A percentile compares a stretch with the other conserved stretches of the same genome.
Evolutionary conservation across 2,329 filamentous ascomycete genomes (phyloP).

Genomic region (Penicillium sp.): DNA sequence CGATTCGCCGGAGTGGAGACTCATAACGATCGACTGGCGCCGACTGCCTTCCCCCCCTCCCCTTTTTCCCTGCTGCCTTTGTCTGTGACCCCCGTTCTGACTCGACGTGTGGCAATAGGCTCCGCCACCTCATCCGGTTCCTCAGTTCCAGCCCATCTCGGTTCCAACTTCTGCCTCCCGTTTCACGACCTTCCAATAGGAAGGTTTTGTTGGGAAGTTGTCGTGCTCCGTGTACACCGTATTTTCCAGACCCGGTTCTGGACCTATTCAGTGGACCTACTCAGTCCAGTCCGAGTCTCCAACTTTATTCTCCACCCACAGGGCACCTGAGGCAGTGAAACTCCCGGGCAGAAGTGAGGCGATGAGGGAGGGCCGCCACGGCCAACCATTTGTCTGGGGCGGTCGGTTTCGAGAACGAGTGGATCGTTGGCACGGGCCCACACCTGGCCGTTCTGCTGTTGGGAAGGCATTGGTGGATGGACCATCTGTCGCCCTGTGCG

Average conservation of each 20-base stretch:
- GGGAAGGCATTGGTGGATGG: too few species aligned
- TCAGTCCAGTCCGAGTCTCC: neutral
- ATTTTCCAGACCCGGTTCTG: neutral
- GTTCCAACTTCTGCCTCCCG: neutral
- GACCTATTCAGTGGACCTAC: neutral
- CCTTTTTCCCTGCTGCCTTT: neutral
- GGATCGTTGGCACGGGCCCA: constrained; percentile 16
- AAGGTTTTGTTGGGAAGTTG: neutral
- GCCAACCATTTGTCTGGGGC: constrained; percentile 18
- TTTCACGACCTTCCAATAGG: constrained; percentile 4
- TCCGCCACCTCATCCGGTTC: constrained; percentile 10
- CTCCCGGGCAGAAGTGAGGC: constrained; percentile 26
- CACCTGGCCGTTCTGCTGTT: constrained; percentile 5
- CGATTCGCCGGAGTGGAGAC: neutral
- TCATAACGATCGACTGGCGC: constrained; percentile 11
- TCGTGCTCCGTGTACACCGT: constrained; percentile 1
- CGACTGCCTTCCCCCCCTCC: neutral
- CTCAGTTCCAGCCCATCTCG: neutral
- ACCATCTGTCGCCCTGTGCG: constrained; percentile 4
- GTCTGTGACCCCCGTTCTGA: neutral
- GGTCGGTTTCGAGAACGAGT: constrained; percentile 25
- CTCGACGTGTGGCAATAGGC: neutral
- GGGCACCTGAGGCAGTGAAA: neutral
- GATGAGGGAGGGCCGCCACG: constrained; percentile 16
- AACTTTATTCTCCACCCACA: constrained; percentile 11